These are phyloP conservation scores for Eucalyptus urophylla DNA, from an alignment of 345 rosid species.

Conservation along the genomic window DNA sequence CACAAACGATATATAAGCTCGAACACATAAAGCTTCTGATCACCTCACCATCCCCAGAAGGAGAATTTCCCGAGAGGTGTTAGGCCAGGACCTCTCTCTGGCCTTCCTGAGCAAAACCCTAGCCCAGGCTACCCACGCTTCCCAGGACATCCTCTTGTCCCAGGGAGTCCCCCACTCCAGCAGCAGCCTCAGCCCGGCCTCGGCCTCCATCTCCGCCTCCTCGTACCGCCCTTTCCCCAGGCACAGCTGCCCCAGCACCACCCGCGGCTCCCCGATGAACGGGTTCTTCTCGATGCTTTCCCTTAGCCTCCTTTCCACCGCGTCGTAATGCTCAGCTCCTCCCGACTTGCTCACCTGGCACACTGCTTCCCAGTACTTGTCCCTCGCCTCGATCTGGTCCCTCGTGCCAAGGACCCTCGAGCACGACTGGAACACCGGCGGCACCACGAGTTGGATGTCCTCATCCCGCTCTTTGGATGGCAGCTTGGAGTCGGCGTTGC, in stretches of 20 bases:
- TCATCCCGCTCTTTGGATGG: slow-evolving; percentile 33
- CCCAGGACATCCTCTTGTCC: slow-evolving; percentile 95
- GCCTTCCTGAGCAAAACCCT: slow-evolving; percentile 73
- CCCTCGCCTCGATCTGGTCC: slow-evolving; percentile 54
- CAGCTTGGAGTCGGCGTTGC: slow-evolving; percentile 2
- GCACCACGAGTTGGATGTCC: slow-evolving; percentile 55
- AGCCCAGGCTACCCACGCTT: slow-evolving; percentile 93
- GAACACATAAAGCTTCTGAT: neutral
- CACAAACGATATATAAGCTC: neutral
- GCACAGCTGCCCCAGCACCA: slow-evolving; percentile 59
- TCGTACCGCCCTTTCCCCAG: slow-evolving; percentile 45
- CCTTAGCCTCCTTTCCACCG: slow-evolving; percentile 35
- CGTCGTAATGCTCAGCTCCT: slow-evolving; percentile 3
- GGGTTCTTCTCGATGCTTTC: slow-evolving; percentile 59
- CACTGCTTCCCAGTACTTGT: slow-evolving; percentile 74
- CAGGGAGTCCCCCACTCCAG: slow-evolving; percentile 93
- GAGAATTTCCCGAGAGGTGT: slow-evolving; percentile 65
- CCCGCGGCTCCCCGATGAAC: slow-evolving; percentile 73
- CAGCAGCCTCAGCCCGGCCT: slow-evolving; percentile 46
- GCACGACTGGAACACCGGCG: slow-evolving; percentile 65
- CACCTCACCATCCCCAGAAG: slow-evolving; percentile 30
- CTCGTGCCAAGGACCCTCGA: slow-evolving; percentile 30
- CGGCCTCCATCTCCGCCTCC: slow-evolving; percentile 59
- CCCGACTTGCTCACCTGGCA: slow-evolving; percentile 24
- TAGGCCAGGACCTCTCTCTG: slow-evolving; percentile 70